phyloP scores from a whole-genome alignment of 2,329 filamentous ascomycete genomes.

The Massarina eburnea region DNA sequence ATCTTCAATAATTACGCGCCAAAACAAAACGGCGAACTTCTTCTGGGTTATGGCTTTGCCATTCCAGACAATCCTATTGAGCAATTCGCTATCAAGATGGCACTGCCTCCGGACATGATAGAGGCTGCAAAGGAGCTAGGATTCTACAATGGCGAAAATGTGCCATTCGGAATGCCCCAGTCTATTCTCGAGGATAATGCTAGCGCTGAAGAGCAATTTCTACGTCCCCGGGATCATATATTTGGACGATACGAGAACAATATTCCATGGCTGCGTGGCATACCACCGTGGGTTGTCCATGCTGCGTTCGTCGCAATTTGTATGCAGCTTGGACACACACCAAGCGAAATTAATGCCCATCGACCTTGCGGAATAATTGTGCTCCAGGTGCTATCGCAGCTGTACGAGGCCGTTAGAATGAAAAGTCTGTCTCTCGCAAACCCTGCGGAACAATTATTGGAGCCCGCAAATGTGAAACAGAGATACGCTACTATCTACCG shows the following conservation, averaged over 20 bases:
- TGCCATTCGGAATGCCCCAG: conserved; percentile 30
- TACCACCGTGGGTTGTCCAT: conserved; percentile 38
- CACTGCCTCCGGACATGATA: conserved; percentile 40
- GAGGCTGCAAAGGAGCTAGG: conserved; percentile 20
- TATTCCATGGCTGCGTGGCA: conserved; percentile 33
- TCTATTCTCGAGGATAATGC: conserved; percentile 21
- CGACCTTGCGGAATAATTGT: conserved; percentile 21
- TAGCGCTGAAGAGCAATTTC: conserved; percentile 33
- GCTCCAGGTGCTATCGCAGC: conserved; percentile 21
- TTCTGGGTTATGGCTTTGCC: conserved; percentile 57
- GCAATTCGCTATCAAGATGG: conserved; percentile 46
- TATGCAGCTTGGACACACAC: conserved; percentile 19
- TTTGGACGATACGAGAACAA: conserved; percentile 36
- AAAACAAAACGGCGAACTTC: conserved; percentile 55
- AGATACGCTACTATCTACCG: conserved; percentile 47
- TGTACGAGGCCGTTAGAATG: conserved; percentile 27
- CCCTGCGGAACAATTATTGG: neutral
- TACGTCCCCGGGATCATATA: conserved; percentile 35
- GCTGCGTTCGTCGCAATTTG: conserved; percentile 32
- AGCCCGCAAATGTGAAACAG: conserved; percentile 40
- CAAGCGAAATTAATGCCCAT: conserved; percentile 11
- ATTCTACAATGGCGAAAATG: conserved; percentile 16
- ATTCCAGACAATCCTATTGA: conserved; percentile 51
- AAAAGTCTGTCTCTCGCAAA: conserved; percentile 20
- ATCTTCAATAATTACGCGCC: conserved; percentile 58